These are phyloP conservation scores for Pinus tabuliformis DNA, from an alignment of 75 land plant species.

Conservation along the genomic window DNA sequence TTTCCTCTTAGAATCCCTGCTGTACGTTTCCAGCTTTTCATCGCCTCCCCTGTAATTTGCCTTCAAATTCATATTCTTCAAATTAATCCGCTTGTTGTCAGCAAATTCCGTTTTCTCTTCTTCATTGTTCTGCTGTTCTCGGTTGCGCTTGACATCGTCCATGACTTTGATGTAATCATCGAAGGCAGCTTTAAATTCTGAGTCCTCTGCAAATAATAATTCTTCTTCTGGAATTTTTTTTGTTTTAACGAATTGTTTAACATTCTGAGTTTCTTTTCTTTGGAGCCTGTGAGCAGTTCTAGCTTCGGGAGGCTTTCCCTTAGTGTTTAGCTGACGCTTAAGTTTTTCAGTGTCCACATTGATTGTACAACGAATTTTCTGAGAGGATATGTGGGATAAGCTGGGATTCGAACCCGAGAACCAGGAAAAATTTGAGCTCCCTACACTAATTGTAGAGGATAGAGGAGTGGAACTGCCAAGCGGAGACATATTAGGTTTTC, in stretches of 20 bases:
- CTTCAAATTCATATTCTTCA: not conserved
- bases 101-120: not conserved
- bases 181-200: not conserved
- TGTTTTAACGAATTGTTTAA: not conserved
- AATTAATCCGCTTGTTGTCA: not conserved
- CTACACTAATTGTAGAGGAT: not conserved
- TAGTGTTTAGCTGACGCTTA: not conserved
- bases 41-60: not conserved
- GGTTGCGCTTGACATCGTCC: not conserved
- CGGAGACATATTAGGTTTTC: not conserved
- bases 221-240: not conserved
- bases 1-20: not conserved
- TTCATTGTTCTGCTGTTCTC: not conserved
- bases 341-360: not conserved
- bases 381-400: not conserved
- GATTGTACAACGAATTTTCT: not conserved
- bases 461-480: not conserved
- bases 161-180: slow-evolving; percentile 1
- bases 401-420: not conserved
- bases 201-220: not conserved
- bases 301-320: not conserved
- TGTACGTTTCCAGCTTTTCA: not conserved
- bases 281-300: not conserved
- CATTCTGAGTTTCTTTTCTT: not conserved
- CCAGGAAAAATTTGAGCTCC: not conserved